A percentile compares a stretch with the other conserved stretches of the same genome.
Conservation (phyloP, 202 grass and related monocot genomes). For the Cymbopogon flexuosus region DNA sequence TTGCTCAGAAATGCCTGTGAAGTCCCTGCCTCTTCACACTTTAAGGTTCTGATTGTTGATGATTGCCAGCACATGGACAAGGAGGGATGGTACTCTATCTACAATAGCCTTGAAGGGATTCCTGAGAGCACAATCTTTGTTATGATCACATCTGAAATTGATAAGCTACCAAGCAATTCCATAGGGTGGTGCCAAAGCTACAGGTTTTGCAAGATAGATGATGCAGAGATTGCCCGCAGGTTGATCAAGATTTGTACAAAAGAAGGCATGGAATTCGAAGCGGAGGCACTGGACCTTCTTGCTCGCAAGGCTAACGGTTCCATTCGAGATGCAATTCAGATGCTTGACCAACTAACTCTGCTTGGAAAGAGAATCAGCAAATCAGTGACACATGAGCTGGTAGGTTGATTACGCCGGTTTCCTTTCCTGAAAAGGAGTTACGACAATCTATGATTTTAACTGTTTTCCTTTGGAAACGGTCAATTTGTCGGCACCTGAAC, state of each 20-base stretch:
- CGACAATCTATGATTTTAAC: not conserved
- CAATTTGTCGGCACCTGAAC: not conserved
- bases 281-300: conserved; percentile 65
- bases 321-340: conserved; percentile 73
- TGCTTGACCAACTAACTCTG: conserved; percentile 81
- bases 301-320: conserved; percentile 71
- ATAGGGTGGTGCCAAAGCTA: conserved; percentile 61
- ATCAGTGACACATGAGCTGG: conserved; percentile 70
- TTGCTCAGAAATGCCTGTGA: conserved; percentile 63
- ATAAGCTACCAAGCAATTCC: conserved; percentile 60
- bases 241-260: conserved; percentile 72
- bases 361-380: conserved; percentile 74
- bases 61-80: conserved; percentile 75
- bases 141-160: conserved; percentile 75
- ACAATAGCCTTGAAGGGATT: conserved; percentile 57
- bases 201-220: conserved; percentile 62
- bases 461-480: not conserved
- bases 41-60: conserved; percentile 77
- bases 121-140: conserved; percentile 69
- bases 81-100: conserved; percentile 72
- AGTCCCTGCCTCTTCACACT: conserved; percentile 44
- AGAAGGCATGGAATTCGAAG: conserved; percentile 85
- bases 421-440: conserved; percentile 14
- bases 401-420: conserved; percentile 28
- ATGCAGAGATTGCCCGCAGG: conserved; percentile 42